These are phyloP conservation scores for Adansonia rubrostipa DNA, from an alignment of 441 rosid species.

Conservation along the genomic window DNA sequence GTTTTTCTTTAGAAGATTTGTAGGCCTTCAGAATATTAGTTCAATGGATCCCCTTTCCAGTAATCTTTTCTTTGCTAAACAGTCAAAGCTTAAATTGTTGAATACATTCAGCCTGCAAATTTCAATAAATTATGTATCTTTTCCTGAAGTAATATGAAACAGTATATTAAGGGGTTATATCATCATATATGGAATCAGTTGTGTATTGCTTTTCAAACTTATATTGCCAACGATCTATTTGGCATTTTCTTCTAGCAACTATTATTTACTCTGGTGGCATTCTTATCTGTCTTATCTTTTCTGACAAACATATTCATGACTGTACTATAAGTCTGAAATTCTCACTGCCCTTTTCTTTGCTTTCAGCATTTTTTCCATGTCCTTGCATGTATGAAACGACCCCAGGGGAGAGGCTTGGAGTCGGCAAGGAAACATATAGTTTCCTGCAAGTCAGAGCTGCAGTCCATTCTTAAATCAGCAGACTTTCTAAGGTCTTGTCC, in stretches of 20 bases:
- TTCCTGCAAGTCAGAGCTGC: slow-evolving; percentile 78
- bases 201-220: slow-evolving; percentile 9
- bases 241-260: slow-evolving; percentile 15
- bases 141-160: background rate
- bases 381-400: slow-evolving; percentile 79
- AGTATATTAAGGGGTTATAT: background rate
- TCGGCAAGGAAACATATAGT: slow-evolving; percentile 90
- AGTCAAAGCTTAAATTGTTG: slow-evolving; percentile 6
- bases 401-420: slow-evolving; percentile 96
- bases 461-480: slow-evolving; percentile 55
- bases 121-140: background rate
- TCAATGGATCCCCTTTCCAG: background rate
- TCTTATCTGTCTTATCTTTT: background rate
- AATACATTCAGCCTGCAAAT: background rate
- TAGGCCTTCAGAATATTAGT: slow-evolving; percentile 10
- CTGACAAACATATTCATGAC: background rate
- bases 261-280: slow-evolving; percentile 16
- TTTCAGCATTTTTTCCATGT: slow-evolving; percentile 93
- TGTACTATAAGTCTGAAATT: slow-evolving; percentile 26
- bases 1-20: slow-evolving; percentile 21
- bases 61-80: background rate
- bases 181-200: background rate
- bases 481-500: slow-evolving; percentile 51
- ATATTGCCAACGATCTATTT: background rate
- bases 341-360: slow-evolving; percentile 31